These are phyloP conservation scores for Ophiocordyceps robertsii DNA, from an alignment of 2,329 filamentous ascomycete species.

Conservation along the genomic window DNA sequence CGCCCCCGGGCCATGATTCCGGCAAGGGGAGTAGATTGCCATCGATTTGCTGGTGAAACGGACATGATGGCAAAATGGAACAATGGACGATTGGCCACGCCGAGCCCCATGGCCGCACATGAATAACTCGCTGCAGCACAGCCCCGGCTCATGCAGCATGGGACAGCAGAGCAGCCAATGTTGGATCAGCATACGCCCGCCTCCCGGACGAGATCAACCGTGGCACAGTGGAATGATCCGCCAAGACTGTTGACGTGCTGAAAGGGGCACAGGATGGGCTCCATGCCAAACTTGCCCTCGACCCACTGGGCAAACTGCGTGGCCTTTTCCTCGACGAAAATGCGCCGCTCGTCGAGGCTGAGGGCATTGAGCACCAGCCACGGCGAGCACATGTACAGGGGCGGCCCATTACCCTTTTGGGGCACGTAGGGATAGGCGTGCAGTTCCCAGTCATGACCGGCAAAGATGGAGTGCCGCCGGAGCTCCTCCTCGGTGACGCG, in stretches of 20 bases:
- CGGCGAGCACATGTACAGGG: constrained; percentile 2
- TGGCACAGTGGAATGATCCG: constrained; percentile 3
- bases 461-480: not conserved
- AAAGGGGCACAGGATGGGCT: constrained; percentile 2
- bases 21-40: too few species aligned
- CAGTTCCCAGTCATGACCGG: constrained; percentile 1
- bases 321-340: constrained; percentile 1
- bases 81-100: too few species aligned
- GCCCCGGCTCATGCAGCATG: too few species aligned
- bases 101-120: too few species aligned
- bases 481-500: constrained; percentile 1
- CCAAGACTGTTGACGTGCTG: constrained; percentile 3
- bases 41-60: too few species aligned
- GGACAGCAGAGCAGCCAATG: too few species aligned
- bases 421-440: constrained; percentile 1
- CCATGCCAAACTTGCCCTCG: constrained; percentile 1
- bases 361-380: constrained; percentile 3
- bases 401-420: too few species aligned
- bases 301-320: constrained; percentile 1
- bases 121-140: too few species aligned
- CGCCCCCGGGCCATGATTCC: too few species aligned
- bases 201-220: constrained; percentile 1
- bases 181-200: too few species aligned
- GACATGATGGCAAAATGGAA: too few species aligned
- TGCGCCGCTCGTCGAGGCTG: constrained; percentile 1